These are phyloP conservation scores for Umbellularia californica DNA, from an alignment of 164 flowering plant species.

Conservation along the genomic window DNA sequence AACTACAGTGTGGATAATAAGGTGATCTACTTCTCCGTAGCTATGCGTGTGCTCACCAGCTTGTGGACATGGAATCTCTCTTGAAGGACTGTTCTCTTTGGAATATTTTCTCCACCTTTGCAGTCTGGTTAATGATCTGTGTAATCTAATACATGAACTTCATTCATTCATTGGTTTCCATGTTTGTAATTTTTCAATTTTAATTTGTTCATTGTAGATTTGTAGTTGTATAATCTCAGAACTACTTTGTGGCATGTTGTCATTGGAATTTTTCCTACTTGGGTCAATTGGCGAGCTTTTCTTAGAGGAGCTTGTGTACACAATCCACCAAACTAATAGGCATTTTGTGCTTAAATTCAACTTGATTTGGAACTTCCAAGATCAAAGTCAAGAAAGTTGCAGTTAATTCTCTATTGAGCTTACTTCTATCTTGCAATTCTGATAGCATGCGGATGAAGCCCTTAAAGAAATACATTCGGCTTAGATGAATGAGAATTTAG, in stretches of 20 bases:
- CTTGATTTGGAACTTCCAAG: too few relatives aligned
- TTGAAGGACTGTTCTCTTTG: neutral
- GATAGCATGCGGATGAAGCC: too few relatives aligned
- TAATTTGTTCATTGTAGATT: neutral
- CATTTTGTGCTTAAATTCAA: too few relatives aligned
- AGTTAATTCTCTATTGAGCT: too few relatives aligned
- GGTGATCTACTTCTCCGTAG: neutral
- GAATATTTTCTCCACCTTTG: neutral
- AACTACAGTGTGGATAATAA: neutral
- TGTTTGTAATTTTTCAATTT: constrained; percentile 1
- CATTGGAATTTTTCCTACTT: neutral
- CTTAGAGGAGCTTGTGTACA: too few relatives aligned
- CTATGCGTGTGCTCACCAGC: neutral
- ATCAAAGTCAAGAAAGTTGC: too few relatives aligned
- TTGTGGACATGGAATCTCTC: neutral
- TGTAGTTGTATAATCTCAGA: neutral
- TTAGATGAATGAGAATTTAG: too few relatives aligned
- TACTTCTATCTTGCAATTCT: too few relatives aligned
- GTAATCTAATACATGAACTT: neutral
- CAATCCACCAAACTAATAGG: too few relatives aligned
- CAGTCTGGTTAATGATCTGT: neutral
- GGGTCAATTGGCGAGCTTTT: too few relatives aligned
- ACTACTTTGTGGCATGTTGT: neutral
- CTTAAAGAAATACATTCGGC: too few relatives aligned
- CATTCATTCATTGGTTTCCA: neutral